These are phyloP conservation scores for Dissophora ornata DNA, from an alignment of 192 early-diverging fungal genomes.

Conservation along the genomic window DNA sequence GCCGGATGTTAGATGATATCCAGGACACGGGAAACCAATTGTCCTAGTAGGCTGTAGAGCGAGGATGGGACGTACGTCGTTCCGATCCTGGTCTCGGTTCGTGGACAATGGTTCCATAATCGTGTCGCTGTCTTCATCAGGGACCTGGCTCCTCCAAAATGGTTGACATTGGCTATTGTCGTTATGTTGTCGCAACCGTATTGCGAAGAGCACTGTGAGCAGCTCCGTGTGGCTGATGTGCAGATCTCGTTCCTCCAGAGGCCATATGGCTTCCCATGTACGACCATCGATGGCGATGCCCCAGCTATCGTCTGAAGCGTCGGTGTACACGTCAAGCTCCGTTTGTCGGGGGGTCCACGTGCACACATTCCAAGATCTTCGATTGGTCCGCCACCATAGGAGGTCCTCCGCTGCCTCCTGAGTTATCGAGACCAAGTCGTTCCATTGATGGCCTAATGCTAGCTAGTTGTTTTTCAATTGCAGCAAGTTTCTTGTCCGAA, in stretches of 20 bases:
- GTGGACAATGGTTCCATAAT: conserved; percentile 10
- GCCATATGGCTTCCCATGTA: conserved; percentile 10
- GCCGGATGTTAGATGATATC: too few relatives aligned
- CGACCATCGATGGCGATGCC: neutral
- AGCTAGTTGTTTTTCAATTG: conserved; percentile 38
- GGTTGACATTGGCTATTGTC: too few relatives aligned
- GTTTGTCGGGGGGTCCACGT: conserved; percentile 14
- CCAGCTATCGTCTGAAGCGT: conserved; percentile 37
- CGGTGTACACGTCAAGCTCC: conserved; percentile 22
- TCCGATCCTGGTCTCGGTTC: conserved; percentile 16
- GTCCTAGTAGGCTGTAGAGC: too few relatives aligned
- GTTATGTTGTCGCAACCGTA: neutral
- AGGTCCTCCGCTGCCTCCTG: conserved; percentile 3
- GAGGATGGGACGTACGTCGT: conserved; percentile 25
- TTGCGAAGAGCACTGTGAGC: neutral
- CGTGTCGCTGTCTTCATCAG: conserved; percentile 22
- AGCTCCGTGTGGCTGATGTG: conserved; percentile 37
- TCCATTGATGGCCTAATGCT: neutral
- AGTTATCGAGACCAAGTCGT: neutral
- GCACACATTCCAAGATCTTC: conserved; percentile 21
- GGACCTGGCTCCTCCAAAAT: conserved; percentile 29
- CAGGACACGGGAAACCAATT: too few relatives aligned
- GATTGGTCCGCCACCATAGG: neutral
- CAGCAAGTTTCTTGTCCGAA: conserved; percentile 32
- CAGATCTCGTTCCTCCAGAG: neutral